Conservation (phyloP, 2,329 filamentous ascomycete species). For the Cercospora berteroae region DNA sequence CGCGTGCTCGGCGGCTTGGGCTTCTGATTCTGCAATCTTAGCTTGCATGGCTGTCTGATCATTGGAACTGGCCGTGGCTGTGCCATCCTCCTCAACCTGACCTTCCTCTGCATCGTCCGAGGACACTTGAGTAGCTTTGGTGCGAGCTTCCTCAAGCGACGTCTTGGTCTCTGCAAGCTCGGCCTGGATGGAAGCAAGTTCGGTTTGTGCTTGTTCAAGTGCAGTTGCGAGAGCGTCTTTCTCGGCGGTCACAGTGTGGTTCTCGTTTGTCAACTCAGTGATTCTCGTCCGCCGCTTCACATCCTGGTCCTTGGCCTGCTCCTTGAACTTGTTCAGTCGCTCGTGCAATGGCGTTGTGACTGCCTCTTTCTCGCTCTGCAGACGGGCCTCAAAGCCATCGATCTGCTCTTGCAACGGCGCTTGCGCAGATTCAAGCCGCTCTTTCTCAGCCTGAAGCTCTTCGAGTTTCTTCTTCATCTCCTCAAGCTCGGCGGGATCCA, state of each 20-base stretch:
- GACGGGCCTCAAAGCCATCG: conserved; percentile 48
- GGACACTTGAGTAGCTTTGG: conserved; percentile 37
- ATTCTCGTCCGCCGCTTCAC: conserved; percentile 48
- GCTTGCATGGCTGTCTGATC: conserved; percentile 40
- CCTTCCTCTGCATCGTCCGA: conserved; percentile 47
- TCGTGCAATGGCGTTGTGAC: conserved; percentile 21
- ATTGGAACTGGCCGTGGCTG: conserved; percentile 28
- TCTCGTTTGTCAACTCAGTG: conserved; percentile 45
- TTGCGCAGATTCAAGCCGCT: conserved; percentile 53
- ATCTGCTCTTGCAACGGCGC: conserved; percentile 52
- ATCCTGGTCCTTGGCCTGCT: conserved; percentile 53
- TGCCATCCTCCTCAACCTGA: conserved; percentile 41
- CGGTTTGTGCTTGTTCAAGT: conserved; percentile 27
- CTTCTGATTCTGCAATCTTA: conserved; percentile 43
- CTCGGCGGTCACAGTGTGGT: conserved; percentile 51
- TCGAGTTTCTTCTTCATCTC: conserved; percentile 77
- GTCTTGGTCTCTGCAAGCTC: conserved; percentile 48
- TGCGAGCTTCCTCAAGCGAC: conserved; percentile 63
- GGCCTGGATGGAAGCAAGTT: conserved; percentile 20
- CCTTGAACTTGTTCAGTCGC: conserved; percentile 47
- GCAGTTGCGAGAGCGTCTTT: conserved; percentile 52
- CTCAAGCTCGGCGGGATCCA: conserved; percentile 90
- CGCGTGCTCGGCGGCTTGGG: conserved; percentile 41
- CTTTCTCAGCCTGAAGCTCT: conserved; percentile 52
- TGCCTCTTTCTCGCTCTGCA: conserved; percentile 35